Conservation (phyloP, 306 rosid genomes). For the Medicago ruthenica region DNA sequence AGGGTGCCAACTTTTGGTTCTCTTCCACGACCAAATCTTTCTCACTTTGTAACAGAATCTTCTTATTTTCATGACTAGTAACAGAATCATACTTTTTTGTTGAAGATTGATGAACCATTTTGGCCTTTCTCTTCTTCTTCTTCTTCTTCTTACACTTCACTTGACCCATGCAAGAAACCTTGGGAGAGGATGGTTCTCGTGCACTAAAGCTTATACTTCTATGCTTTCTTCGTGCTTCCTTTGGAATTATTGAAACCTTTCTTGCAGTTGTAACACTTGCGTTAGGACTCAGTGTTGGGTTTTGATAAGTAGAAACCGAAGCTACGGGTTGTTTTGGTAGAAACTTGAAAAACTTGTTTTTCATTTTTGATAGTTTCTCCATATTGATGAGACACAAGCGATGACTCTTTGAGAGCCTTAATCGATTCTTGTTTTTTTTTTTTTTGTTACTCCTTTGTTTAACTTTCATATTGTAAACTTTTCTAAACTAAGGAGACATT, state of each 20-base stretch:
- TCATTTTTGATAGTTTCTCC: neutral
- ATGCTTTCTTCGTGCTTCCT: constrained; percentile 46
- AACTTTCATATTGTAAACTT: no score
- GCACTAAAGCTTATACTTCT: constrained; percentile 38
- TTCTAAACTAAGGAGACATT: no score
- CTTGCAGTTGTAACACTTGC: neutral
- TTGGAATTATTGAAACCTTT: constrained; percentile 42
- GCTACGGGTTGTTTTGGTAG: neutral
- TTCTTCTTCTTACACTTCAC: constrained; percentile 39
- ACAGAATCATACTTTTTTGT: neutral
- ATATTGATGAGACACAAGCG: neutral
- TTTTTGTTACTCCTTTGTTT: no score
- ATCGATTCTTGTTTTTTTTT: no score
- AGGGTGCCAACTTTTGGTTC: neutral
- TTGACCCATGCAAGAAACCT: constrained; percentile 59
- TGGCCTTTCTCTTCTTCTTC: constrained; percentile 9
- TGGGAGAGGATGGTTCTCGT: constrained; percentile 52
- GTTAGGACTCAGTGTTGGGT: neutral
- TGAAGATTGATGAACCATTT: neutral
- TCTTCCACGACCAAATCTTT: constrained; percentile 17
- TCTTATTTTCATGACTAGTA: constrained; percentile 28
- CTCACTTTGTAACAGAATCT: neutral
- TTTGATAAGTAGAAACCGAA: neutral
- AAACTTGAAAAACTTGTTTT: neutral
- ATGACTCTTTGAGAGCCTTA: neutral